phyloP scores from a whole-genome alignment of 805 yeast genomes.

The Yamadazyma tumulicola region DNA sequence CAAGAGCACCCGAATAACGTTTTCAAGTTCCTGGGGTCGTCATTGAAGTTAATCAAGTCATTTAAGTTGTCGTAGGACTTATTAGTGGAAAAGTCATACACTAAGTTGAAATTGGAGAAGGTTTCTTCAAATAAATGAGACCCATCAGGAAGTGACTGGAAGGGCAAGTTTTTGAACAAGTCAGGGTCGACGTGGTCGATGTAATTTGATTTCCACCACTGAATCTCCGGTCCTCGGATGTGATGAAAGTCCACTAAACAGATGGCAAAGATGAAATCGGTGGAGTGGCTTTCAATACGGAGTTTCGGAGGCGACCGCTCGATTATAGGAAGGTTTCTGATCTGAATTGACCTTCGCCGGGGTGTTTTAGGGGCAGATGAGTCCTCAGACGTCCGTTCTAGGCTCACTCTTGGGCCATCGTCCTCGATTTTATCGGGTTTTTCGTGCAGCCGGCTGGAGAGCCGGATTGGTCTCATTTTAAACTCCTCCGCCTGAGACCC shows the following conservation, averaged over 20 bases:
- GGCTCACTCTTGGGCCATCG: not conserved
- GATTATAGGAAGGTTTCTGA: conserved; percentile 35
- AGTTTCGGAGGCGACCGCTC: conserved; percentile 11
- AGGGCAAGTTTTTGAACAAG: conserved; percentile 85
- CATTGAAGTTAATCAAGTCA: conserved; percentile 28
- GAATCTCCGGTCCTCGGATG: conserved; percentile 88
- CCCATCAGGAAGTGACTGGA: conserved; percentile 95
- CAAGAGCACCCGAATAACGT: conserved; percentile 96
- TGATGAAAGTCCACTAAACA: conserved; percentile 94
- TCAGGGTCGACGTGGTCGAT: conserved; percentile 27
- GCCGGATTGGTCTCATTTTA: conserved; percentile 13
- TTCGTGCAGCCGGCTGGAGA: conserved; percentile 7
- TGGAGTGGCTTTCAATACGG: conserved; percentile 10
- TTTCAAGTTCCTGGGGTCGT: conserved; percentile 40
- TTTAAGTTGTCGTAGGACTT: conserved; percentile 44
- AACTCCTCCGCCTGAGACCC: conserved; percentile 7
- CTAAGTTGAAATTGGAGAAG: conserved; percentile 82
- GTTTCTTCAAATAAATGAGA: conserved; percentile 92
- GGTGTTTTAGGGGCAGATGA: conserved; percentile 8
- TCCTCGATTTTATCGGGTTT: not conserved
- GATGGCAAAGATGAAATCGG: conserved; percentile 66
- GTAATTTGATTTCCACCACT: conserved; percentile 69
- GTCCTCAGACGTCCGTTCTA: not conserved
- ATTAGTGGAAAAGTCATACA: conserved; percentile 56
- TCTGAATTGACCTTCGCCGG: conserved; percentile 26